phyloP scores from a whole-genome alignment of 2,329 filamentous ascomycete species.

The Microcera coccophila region DNA sequence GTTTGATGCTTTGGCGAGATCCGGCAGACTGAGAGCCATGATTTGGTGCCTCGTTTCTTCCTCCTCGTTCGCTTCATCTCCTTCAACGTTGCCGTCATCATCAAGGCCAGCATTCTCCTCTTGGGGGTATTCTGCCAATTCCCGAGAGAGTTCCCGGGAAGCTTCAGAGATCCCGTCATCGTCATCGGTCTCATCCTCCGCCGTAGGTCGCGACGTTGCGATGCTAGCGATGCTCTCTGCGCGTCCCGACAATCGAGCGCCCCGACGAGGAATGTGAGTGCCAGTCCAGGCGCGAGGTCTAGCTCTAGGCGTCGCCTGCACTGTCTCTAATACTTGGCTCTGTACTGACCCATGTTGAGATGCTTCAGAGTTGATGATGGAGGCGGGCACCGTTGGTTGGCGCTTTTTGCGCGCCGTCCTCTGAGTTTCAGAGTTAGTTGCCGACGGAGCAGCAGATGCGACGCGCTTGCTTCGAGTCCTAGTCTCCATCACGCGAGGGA shows the following conservation, averaged over 20 bases:
- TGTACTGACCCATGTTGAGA: background rate
- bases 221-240: constrained; percentile 18
- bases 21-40: constrained; percentile 23
- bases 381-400: constrained; percentile 3
- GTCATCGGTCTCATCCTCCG: constrained; percentile 23
- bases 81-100: background rate
- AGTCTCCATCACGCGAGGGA: constrained; percentile 15
- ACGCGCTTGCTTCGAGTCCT: constrained; percentile 13
- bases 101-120: constrained; percentile 2
- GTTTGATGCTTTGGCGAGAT: constrained; percentile 25
- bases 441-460: constrained; percentile 3
- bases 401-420: constrained; percentile 17
- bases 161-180: background rate
- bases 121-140: background rate
- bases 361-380: constrained; percentile 1
- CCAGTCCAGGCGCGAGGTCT: constrained; percentile 6
- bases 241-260: constrained; percentile 14
- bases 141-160: background rate
- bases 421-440: constrained; percentile 1
- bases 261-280: constrained; percentile 20
- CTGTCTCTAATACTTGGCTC: background rate
- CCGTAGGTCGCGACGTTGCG: constrained; percentile 11
- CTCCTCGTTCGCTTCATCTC: background rate
- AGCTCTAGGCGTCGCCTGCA: background rate
- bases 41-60: constrained; percentile 19